Evolutionary conservation across 805 yeast genomes (phyloP).

Genomic region (Ogataea corticis): DNA sequence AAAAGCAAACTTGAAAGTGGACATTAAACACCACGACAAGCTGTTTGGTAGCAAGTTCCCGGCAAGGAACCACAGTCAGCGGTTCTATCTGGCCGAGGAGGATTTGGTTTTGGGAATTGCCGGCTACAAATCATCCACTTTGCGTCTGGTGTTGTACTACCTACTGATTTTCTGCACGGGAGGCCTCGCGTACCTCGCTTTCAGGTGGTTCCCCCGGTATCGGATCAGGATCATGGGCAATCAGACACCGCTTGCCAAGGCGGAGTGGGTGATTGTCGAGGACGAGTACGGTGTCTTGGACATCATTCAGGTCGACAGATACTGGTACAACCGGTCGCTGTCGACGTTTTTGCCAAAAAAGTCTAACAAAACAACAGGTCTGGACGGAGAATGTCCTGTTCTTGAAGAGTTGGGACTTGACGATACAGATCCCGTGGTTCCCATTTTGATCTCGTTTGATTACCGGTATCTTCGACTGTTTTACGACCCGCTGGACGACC

Average conservation of each 20-base stretch:
- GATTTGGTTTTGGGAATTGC: slow-evolving; percentile 94
- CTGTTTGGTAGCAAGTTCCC: slow-evolving; percentile 40
- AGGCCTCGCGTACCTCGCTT: slow-evolving; percentile 71
- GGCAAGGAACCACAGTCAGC: slow-evolving; percentile 57
- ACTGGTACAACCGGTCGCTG: slow-evolving; percentile 68
- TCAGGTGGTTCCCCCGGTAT: slow-evolving; percentile 86
- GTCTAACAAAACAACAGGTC: slow-evolving; percentile 3
- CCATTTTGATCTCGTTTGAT: slow-evolving; percentile 66
- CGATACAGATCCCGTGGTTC: slow-evolving; percentile 64
- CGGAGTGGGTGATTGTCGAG: slow-evolving; percentile 93
- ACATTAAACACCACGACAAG: slow-evolving; percentile 40
- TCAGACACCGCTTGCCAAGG: slow-evolving; percentile 67
- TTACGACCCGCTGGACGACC: slow-evolving; percentile 84
- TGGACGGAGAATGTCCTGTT: slow-evolving; percentile 8
- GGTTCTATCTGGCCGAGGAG: slow-evolving; percentile 93
- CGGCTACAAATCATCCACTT: slow-evolving; percentile 64
- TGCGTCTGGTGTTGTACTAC: slow-evolving; percentile 51
- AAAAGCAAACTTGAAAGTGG: slow-evolving; percentile 26
- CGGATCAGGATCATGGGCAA: slow-evolving; percentile 67
- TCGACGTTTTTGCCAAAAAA: slow-evolving; percentile 59
- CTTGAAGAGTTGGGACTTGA: slow-evolving; percentile 14
- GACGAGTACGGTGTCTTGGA: slow-evolving; percentile 88
- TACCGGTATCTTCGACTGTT: slow-evolving; percentile 83
- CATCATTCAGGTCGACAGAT: slow-evolving; percentile 54
- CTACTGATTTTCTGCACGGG: slow-evolving; percentile 55